Percentiles rank a stretch among this genome's conserved stretches.
Evolutionary conservation across 164 flowering plant genomes (phyloP).

Genomic region (Santalum album): DNA sequence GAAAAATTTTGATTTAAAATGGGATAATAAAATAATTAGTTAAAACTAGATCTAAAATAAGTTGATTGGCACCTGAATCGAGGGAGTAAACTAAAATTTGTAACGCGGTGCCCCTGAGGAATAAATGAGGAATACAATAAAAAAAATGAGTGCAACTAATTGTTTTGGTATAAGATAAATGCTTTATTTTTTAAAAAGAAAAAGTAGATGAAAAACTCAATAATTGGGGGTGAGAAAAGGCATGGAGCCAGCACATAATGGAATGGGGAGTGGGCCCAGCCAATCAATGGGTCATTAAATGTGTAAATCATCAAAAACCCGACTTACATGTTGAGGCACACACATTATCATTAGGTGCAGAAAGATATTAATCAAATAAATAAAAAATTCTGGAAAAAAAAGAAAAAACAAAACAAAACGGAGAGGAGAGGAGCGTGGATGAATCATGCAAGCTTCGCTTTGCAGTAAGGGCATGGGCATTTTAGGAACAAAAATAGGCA

Average conservation of each 20-base stretch:
- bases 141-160: too few relatives aligned
- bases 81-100: too few relatives aligned
- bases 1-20: too few relatives aligned
- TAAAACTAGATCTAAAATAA: too few relatives aligned
- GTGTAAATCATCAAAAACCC: conserved; percentile 18
- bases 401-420: too few relatives aligned
- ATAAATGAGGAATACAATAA: too few relatives aligned
- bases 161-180: background rate
- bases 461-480: background rate
- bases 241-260: conserved; percentile 19
- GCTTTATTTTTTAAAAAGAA: background rate
- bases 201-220: conserved; percentile 9
- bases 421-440: background rate
- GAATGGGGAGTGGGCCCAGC: conserved; percentile 18
- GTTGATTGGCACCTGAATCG: too few relatives aligned
- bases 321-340: conserved; percentile 1
- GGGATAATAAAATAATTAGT: too few relatives aligned
- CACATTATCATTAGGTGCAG: conserved; percentile 7
- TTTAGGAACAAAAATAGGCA: background rate
- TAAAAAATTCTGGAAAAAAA: too few relatives aligned
- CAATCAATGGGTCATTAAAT: conserved; percentile 28
- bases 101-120: too few relatives aligned
- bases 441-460: background rate
- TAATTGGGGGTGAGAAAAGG: conserved; percentile 16
- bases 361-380: background rate